Base-by-base conservation (phyloP, 1,284 basidiomycete species). In the Salmacisia buchloeana region DNA sequence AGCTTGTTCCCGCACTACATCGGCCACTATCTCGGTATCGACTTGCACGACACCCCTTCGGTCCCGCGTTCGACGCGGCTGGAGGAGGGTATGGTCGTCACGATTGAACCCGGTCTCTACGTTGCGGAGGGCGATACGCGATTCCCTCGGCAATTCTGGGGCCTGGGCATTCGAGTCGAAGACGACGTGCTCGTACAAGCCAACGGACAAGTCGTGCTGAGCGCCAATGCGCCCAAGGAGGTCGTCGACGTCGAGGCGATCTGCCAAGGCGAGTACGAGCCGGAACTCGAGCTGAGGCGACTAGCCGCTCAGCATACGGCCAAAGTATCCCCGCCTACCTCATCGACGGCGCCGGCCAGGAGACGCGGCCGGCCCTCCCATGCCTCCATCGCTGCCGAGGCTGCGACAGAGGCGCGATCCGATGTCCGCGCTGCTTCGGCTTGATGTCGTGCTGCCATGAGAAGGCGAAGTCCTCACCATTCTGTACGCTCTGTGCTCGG, bases 1-100 rank as follows among this genome's bases (percentile, higher is more conserved):
- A 80, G 86, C 23, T 79, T 94, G 61, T 94, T 93, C 76, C 92
- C 92, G 2, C 92, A 94, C 81, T 91, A 88, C 67, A 80, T 94
- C 58, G 87, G 89, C 58, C 91, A 97, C 80, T 89, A 89, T 18
- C 87, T 93, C 62, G 90, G 91, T 15, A 87, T 92, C 63, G 90
- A 79, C 58, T 62, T 79, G 67, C 77, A 79, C 65, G 77, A 79
- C 61, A 75, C 73, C 12, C 64, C 74, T 10, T 68, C 65, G 3
- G 63, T 78, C 3, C 68, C 73, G 36, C 63, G 77, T 2, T 68
- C 68, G 2, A 73, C 70, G 1, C 63, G 63, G 38, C 61, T 79
- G 38, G 59, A 74, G 43, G 41, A 60, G 3, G 76, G 75, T 27
- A 72, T 73, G 46, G 75, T 75, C 56, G 61, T 79, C 41, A 78